A percentile compares a stretch with the other conserved stretches of the same genome.
Conservation (phyloP, 768 basidiomycete genomes). For the Pisolithus microcarpus region DNA sequence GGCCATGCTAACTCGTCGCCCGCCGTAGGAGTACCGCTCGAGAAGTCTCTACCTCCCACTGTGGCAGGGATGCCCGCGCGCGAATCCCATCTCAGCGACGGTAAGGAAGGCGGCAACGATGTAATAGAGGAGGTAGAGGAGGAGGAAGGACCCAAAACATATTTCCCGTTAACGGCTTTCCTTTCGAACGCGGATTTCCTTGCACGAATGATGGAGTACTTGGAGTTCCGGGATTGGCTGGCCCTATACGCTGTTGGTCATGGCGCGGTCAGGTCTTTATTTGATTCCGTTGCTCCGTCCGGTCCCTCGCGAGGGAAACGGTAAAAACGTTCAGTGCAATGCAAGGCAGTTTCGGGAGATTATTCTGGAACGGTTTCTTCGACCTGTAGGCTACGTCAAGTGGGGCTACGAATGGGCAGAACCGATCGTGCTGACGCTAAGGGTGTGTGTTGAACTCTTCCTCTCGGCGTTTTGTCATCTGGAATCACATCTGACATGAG, state of each 20-base stretch:
- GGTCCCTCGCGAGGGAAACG: conserved; percentile 47
- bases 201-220: conserved; percentile 43
- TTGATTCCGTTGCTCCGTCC: not conserved
- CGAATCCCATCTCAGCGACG: not conserved
- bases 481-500: conserved; percentile 6
- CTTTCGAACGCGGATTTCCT: conserved; percentile 49
- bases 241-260: conserved; percentile 33
- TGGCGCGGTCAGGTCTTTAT: not conserved
- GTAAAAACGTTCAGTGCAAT: conserved; percentile 33
- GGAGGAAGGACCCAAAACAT: conserved; percentile 16
- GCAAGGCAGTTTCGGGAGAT: conserved; percentile 48
- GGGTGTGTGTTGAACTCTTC: conserved; percentile 35
- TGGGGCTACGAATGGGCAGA: conserved; percentile 56
- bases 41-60: too few relatives aligned
- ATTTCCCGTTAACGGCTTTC: conserved; percentile 52
- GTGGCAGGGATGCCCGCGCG: conserved; percentile 15
- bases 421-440: conserved; percentile 53
- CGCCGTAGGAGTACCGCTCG: too few relatives aligned
- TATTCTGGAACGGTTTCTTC: conserved; percentile 62
- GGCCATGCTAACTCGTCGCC: not conserved
- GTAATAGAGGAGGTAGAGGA: conserved; percentile 8
- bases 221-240: conserved; percentile 73
- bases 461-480: not conserved
- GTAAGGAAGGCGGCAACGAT: conserved; percentile 17
- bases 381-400: conserved; percentile 61